phyloP scores from a whole-genome alignment of 768 basidiomycete genomes.

The Phanerodontia chrysosporium region DNA sequence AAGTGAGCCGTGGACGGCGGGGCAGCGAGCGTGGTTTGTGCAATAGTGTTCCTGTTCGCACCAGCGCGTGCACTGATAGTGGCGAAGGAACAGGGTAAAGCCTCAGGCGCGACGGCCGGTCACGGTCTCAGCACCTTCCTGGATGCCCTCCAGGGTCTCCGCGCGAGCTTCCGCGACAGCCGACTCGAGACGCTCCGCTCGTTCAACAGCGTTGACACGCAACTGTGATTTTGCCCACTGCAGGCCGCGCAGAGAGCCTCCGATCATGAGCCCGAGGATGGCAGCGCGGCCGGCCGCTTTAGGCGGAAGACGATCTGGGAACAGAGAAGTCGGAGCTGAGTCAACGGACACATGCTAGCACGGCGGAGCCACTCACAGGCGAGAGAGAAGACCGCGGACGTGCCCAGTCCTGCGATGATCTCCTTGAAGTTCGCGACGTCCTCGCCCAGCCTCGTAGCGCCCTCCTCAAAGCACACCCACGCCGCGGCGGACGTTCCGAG shows the following conservation, averaged over 20 bases:
- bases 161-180: slow-evolving; percentile 18
- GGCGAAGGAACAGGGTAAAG: neutral
- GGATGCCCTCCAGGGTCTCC: slow-evolving; percentile 1
- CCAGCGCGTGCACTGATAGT: neutral
- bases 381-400: slow-evolving; percentile 52
- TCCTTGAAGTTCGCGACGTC: slow-evolving; percentile 42
- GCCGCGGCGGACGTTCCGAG: slow-evolving; percentile 43
- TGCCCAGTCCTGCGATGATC: slow-evolving; percentile 62
- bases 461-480: slow-evolving; percentile 50
- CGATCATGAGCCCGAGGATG: slow-evolving; percentile 54
- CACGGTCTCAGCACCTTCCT: neutral
- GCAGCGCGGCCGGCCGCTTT: slow-evolving; percentile 43
- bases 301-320: slow-evolving; percentile 55
- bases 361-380: slow-evolving; percentile 39
- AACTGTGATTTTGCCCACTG: slow-evolving; percentile 27
- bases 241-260: slow-evolving; percentile 44
- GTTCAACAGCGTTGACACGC: slow-evolving; percentile 21
- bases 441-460: slow-evolving; percentile 30
- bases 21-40: neutral
- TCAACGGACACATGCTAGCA: neutral
- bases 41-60: neutral
- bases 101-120: neutral
- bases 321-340: neutral
- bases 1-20: neutral
- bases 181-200: slow-evolving; percentile 18